These are phyloP conservation scores for Podaxis carcinomalis DNA, from an alignment of 768 basidiomycete genomes.

Conservation along the genomic window DNA sequence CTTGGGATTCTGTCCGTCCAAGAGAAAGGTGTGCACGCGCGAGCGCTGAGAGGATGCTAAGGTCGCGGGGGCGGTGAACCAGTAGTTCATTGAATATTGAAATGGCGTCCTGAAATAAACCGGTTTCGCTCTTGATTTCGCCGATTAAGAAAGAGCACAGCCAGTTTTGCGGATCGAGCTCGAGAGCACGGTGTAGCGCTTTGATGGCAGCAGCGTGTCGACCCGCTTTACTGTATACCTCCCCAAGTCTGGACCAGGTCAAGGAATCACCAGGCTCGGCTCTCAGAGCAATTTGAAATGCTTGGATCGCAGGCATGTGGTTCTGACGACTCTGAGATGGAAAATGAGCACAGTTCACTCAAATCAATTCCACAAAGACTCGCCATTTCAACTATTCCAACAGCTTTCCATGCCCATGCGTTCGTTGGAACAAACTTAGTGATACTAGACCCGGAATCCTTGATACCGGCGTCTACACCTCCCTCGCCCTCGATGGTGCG, in stretches of 20 bases:
- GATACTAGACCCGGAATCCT: slow-evolving; percentile 27
- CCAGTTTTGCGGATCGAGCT: slow-evolving; percentile 79
- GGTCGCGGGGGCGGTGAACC: slow-evolving; percentile 52
- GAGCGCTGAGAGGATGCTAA: slow-evolving; percentile 68
- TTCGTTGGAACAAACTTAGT: slow-evolving; percentile 69
- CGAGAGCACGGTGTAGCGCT: slow-evolving; percentile 70
- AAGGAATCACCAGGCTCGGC: slow-evolving; percentile 72
- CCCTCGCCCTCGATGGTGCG: slow-evolving; percentile 94
- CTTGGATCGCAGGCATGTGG: slow-evolving; percentile 72
- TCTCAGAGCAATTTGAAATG: slow-evolving; percentile 82
- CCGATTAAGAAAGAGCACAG: slow-evolving; percentile 78
- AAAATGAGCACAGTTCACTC: background rate
- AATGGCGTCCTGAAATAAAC: slow-evolving; percentile 75
- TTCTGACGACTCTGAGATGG: slow-evolving; percentile 55
- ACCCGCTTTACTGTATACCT: slow-evolving; percentile 87
- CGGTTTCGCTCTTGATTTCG: slow-evolving; percentile 76
- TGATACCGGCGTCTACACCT: slow-evolving; percentile 55
- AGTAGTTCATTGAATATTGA: slow-evolving; percentile 56
- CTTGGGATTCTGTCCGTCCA: slow-evolving; percentile 57
- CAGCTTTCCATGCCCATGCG: slow-evolving; percentile 97
- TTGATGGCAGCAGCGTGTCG: slow-evolving; percentile 88
- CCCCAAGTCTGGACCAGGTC: slow-evolving; percentile 90
- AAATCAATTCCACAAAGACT: slow-evolving; percentile 21
- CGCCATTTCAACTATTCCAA: slow-evolving; percentile 89
- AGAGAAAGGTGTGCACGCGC: slow-evolving; percentile 69